Evolutionary conservation across 495 filamentous ascomycete genomes (phyloP), one percentile per base, ranked within the genome.

Genomic region (Bathelium albidoporum): DNA sequence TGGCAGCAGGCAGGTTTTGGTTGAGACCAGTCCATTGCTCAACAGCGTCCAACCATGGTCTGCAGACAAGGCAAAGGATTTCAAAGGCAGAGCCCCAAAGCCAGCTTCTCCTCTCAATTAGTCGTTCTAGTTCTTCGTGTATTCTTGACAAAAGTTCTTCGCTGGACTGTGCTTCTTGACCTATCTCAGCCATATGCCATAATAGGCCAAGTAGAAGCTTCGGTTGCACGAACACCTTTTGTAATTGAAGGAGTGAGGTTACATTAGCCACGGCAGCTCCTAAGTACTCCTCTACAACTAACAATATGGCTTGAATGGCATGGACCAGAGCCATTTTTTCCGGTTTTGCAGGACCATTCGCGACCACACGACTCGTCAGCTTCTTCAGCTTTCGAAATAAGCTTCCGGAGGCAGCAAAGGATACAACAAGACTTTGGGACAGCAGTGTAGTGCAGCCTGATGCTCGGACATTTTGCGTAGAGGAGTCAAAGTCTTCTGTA

Each of bases 11-110:
- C 59, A 80, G 64, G 59, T 14, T 41, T 41, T 20, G 65, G 45
- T 32, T 64, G 43, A 59, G 58, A 14, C 32, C 67, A 36, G 65
- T 61, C 52, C 59, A 66, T 53, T 73, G 74, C 26, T 66, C 74
- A 1, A 89, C 76, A 59, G 87, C 82, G 20, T 84, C 81, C 41
- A 89, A 78, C 86, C 89, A 96, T 1, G 93, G 87, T 39, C 71
- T 68, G 11, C 84, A 84, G 0, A 88, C 82, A 18, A 83, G 80
- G 10, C 78, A 75, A 10, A 96, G 71, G 1, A 95, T 78, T 65
- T 89, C 83, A 31, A 85, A 77, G 44, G 90, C 73, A n/a, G 87
- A 75, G 24, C 79, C 78, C 39, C 82, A 81, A 39, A 94, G 70
- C 69, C 85, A 83, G 10, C 74, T 77, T 61, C 82, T 81, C 24